phyloP scores from a whole-genome alignment of 208 protist genomes.

The Leptomonas pyrrhocoris region DNA sequence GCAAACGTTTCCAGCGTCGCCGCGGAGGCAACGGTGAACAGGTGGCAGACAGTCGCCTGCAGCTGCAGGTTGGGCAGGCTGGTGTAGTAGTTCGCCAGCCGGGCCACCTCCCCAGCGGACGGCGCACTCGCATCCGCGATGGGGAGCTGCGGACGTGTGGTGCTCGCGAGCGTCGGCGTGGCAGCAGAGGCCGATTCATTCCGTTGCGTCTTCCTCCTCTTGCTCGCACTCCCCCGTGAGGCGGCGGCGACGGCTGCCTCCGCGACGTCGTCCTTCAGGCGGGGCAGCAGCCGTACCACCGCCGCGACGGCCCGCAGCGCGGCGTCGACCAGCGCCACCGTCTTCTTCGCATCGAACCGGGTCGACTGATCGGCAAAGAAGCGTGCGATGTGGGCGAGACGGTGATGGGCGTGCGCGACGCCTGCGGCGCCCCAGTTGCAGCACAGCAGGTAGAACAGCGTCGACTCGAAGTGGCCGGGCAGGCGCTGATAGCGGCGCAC shows the following conservation, averaged over 20 bases:
- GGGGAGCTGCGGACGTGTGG: constrained; percentile 17
- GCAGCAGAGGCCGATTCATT: constrained; percentile 1
- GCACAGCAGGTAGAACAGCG: constrained; percentile 64
- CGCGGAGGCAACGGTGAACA: constrained; percentile 43
- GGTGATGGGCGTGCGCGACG: constrained; percentile 79
- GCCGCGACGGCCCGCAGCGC: constrained; percentile 52
- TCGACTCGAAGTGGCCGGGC: constrained; percentile 61
- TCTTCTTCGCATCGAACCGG: constrained; percentile 50
- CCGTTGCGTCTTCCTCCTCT: constrained; percentile 14
- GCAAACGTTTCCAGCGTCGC: constrained; percentile 63
- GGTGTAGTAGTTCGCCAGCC: constrained; percentile 72
- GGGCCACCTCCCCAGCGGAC: constrained; percentile 43
- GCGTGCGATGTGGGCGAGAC: constrained; percentile 62
- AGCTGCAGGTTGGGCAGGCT: constrained; percentile 74
- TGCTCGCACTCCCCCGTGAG: not conserved
- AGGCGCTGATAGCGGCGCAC: constrained; percentile 51
- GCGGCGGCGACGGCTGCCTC: constrained; percentile 5
- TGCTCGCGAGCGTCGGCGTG: constrained; percentile 24
- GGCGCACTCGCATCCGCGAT: constrained; percentile 20
- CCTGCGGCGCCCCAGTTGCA: constrained; percentile 67
- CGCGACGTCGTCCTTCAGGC: constrained; percentile 27
- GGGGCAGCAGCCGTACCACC: constrained; percentile 53
- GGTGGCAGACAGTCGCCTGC: constrained; percentile 77
- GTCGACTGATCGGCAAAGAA: constrained; percentile 56
- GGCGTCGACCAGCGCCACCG: constrained; percentile 61